Evolutionary conservation across 2,329 filamentous ascomycete genomes (phyloP), one percentile per base, ranked within the genome.

Genomic region (Aspergillus candidus): DNA sequence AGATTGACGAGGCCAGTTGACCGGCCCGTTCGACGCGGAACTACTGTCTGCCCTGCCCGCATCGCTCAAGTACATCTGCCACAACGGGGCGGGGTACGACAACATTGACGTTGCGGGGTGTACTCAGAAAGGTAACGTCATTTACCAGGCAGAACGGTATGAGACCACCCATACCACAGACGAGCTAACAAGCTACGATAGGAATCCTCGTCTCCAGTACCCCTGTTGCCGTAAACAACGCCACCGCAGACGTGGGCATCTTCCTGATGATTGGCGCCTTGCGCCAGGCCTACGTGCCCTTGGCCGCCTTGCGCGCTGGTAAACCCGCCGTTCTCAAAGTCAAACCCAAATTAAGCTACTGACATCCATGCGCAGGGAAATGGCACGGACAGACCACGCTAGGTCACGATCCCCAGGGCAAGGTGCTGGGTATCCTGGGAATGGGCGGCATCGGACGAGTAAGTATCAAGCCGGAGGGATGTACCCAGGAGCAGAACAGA

Each of bases 41-140:
- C 51, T 77, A 39, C 55, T 77, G 11, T 61, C 64, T 7, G 60
- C 63, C 10, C 61, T 77, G 3, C 74, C 75, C 0, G 52, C 56
- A 22, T 67, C 69, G 0, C 57, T 75, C 46, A 71, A 68, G 49
- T 76, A 69, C 50, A 72, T 77, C 50, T 74, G 72, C 49, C 74
- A 77, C 53, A 75, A 76, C 48, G 74, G 78, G 12, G 78, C 78
- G 2, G 78, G 78, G 4, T 82, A 82, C 60, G 78, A 81, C 57
- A 79, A 79, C 52, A 73, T 82, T 38, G 77, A 81, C 46, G 66
- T 80, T 11, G 59, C 67, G 1, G 74, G 72, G 15, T 80, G 76
- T 58, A 74, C 73, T 18, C 59, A 69, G 49, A 68, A 54, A 53
- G 60, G 65, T 66, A 47, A 3, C 11, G 14, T 35, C n/a, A 44